Conservation (phyloP, 202 grass and related monocot genomes). For the Cymbopogon flexuosus region DNA sequence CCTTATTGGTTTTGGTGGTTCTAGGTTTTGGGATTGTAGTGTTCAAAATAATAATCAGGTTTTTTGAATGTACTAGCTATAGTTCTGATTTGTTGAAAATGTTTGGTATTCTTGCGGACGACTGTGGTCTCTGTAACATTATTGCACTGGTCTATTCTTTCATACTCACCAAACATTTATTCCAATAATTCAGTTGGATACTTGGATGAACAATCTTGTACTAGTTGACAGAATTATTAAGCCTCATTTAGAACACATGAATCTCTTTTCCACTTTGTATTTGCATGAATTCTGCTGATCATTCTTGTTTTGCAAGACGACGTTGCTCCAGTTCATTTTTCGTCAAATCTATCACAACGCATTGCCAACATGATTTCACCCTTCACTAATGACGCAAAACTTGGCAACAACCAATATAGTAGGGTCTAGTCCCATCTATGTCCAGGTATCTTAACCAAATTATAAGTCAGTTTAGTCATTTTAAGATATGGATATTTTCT, state of each 20-base stretch:
- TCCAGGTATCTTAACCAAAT: neutral
- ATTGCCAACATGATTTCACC: neutral
- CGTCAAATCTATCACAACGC: neutral
- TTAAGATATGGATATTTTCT: neutral
- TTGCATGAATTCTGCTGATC: neutral
- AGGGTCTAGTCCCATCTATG: neutral
- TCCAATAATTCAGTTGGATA: neutral
- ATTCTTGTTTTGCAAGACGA: neutral
- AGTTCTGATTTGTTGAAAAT: slow-evolving; percentile 14
- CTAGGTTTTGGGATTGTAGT: slow-evolving; percentile 12
- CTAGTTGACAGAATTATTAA: neutral
- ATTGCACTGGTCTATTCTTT: neutral
- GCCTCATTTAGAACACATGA: neutral
- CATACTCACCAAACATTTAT: neutral
- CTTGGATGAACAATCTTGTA: neutral
- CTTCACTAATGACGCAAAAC: neutral
- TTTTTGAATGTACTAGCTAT: slow-evolving; percentile 27
- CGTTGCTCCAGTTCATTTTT: neutral
- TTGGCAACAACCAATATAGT: neutral
- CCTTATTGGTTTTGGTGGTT: slow-evolving; percentile 31
- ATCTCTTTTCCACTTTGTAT: neutral
- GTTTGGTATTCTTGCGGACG: slow-evolving; percentile 25
- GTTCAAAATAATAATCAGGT: slow-evolving; percentile 28
- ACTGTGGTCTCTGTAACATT: slow-evolving; percentile 23
- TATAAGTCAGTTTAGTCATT: neutral